Evolutionary conservation across 805 yeast species (phyloP).

Genomic region (Spathaspora girioi): DNA sequence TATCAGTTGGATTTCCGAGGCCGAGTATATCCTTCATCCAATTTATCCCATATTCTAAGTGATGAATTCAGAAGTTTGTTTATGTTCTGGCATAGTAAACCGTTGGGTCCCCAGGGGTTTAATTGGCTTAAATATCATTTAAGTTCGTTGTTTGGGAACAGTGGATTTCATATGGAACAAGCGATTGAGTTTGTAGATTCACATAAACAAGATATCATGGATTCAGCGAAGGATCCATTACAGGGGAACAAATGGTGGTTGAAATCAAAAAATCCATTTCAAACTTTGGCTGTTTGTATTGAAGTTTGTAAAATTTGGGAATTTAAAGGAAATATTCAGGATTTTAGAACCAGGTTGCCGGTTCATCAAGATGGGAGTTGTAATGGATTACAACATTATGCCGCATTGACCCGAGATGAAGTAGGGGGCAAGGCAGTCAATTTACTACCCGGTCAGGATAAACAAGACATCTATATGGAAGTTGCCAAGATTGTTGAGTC

Average conservation of each 20-base stretch:
- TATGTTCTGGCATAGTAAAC: constrained; percentile 35
- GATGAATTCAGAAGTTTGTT: constrained; percentile 31
- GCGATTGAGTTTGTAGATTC: constrained; percentile 23
- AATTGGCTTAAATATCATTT: constrained; percentile 39
- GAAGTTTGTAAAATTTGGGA: constrained; percentile 23
- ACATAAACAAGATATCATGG: constrained; percentile 17
- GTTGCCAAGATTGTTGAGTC: constrained; percentile 24
- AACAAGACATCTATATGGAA: constrained; percentile 32
- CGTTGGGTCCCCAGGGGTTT: constrained; percentile 32
- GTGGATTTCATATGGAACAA: constrained; percentile 22
- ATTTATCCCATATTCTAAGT: constrained; percentile 33
- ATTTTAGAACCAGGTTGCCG: constrained; percentile 28
- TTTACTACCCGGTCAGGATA: constrained; percentile 18
- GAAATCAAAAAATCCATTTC: constrained; percentile 38
- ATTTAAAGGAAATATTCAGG: constrained; percentile 16
- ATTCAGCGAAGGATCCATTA: constrained; percentile 27
- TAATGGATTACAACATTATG: constrained; percentile 45
- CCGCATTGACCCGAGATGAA: constrained; percentile 37
- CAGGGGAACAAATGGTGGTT: constrained; percentile 31
- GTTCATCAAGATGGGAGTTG: constrained; percentile 45
- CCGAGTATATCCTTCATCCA: constrained; percentile 36
- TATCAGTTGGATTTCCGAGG: constrained; percentile 40
- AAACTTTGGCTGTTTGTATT: constrained; percentile 29
- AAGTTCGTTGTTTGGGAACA: constrained; percentile 29
- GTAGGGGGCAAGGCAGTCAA: constrained; percentile 40